A percentile compares a stretch with the other conserved stretches of the same genome.
phyloP scores from a whole-genome alignment of 176 grass and related monocot genomes.

The Puya raimondii region DNA sequence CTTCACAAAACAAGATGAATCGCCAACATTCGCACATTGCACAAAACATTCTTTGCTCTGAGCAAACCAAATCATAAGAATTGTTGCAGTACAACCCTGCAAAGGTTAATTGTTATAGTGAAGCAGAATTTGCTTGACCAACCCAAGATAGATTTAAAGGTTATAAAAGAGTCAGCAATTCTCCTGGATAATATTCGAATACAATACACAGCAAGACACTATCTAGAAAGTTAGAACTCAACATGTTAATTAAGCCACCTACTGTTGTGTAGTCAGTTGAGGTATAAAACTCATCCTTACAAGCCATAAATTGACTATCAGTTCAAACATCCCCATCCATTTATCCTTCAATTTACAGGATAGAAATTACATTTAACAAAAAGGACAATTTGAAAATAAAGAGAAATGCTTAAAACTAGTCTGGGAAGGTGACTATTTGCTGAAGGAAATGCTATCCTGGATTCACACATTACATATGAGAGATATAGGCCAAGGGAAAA shows the following conservation, averaged over 20 bases:
- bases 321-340: not conserved
- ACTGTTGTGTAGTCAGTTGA: too few relatives aligned
- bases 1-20: conserved; percentile 80
- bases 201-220: too few relatives aligned
- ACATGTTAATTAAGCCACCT: too few relatives aligned
- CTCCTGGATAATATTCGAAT: too few relatives aligned
- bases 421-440: too few relatives aligned
- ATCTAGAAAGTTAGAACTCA: too few relatives aligned
- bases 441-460: too few relatives aligned
- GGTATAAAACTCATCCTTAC: not conserved
- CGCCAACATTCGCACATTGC: conserved; percentile 87
- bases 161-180: not conserved
- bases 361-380: not conserved
- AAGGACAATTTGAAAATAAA: not conserved
- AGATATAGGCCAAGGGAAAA: too few relatives aligned
- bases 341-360: not conserved
- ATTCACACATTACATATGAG: too few relatives aligned
- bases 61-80: conserved; percentile 73
- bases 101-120: conserved; percentile 13
- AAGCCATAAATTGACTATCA: not conserved
- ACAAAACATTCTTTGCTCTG: conserved; percentile 56
- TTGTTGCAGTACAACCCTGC: conserved; percentile 88
- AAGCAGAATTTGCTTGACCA: conserved; percentile 6
- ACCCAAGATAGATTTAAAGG: conserved; percentile 1
- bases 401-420: not conserved